Percentiles rank a stretch among this genome's conserved stretches.
Conservation (phyloP, 2,329 filamentous ascomycete species). For the Pyrenophora teres region DNA sequence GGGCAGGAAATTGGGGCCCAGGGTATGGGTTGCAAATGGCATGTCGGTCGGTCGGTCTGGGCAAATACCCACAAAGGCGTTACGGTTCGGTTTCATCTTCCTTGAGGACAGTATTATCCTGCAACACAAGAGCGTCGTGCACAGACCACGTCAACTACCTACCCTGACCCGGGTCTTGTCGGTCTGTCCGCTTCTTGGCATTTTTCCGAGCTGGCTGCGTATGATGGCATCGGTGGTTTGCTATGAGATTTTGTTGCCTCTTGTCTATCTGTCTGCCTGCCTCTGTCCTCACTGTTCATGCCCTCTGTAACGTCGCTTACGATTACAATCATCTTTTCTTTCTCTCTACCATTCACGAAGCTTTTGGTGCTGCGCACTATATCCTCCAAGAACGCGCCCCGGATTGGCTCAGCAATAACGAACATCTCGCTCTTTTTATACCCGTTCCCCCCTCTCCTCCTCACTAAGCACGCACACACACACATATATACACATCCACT, state of each 20-base stretch:
- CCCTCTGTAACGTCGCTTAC: slow-evolving; percentile 11
- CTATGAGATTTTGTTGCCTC: background rate
- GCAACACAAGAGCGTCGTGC: slow-evolving; percentile 7
- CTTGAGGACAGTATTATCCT: background rate
- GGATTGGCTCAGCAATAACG: slow-evolving; percentile 7
- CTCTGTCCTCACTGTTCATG: background rate
- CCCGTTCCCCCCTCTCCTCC: background rate
- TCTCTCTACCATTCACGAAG: slow-evolving; percentile 5
- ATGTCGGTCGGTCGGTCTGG: background rate
- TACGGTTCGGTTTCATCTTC: slow-evolving; percentile 22
- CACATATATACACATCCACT: background rate
- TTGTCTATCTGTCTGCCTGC: background rate
- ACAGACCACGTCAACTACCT: background rate
- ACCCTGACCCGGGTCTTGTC: too few species aligned
- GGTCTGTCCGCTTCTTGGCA: too few species aligned
- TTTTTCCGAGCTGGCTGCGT: background rate
- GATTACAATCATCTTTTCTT: slow-evolving; percentile 5
- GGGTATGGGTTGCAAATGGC: too few species aligned
- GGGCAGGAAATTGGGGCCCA: slow-evolving; percentile 1
- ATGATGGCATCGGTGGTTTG: background rate
- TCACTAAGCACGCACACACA: background rate
- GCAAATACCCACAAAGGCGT: slow-evolving; percentile 14
- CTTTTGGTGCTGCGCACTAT: slow-evolving; percentile 11
- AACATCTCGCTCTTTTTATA: slow-evolving; percentile 15
- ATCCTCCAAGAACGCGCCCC: background rate